Conservation (phyloP, 768 basidiomycete species). For the Tricholoma matsutake region DNA sequence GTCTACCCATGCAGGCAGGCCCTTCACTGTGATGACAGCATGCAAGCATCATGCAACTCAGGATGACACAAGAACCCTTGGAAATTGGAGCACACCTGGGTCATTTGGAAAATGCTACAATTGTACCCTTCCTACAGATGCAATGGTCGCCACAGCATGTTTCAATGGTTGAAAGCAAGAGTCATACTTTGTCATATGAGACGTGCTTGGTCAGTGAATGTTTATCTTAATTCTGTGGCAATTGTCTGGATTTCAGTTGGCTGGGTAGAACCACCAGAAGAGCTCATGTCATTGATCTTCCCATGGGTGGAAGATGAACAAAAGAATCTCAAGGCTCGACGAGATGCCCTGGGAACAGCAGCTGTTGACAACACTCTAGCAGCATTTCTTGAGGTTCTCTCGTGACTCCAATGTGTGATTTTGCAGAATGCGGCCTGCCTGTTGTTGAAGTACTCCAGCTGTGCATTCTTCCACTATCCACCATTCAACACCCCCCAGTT, state of each 20-base stretch:
- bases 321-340: conserved; percentile 1
- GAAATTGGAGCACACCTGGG: conserved; percentile 28
- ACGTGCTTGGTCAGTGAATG: conserved; percentile 18
- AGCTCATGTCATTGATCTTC: conserved; percentile 17
- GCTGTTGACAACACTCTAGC: conserved; percentile 24
- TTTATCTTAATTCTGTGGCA: background rate
- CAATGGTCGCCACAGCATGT: conserved; percentile 29
- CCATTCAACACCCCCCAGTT: background rate
- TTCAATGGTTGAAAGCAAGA: conserved; percentile 25
- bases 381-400: conserved; percentile 14
- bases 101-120: conserved; percentile 24
- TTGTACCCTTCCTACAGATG: conserved; percentile 23
- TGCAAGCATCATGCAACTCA: conserved; percentile 25
- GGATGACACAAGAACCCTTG: conserved; percentile 28
- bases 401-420: background rate
- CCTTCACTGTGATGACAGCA: conserved; percentile 26
- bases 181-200: conserved; percentile 21
- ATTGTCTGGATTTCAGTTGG: background rate
- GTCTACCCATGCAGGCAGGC: conserved; percentile 21
- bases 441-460: background rate
- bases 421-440: background rate
- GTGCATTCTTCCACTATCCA: background rate
- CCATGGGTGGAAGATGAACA: conserved; percentile 26
- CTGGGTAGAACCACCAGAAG: conserved; percentile 19
- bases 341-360: background rate